Base-by-base conservation (phyloP, 2,329 filamentous ascomycete species). In the Dactylellina haptotyla region DNA sequence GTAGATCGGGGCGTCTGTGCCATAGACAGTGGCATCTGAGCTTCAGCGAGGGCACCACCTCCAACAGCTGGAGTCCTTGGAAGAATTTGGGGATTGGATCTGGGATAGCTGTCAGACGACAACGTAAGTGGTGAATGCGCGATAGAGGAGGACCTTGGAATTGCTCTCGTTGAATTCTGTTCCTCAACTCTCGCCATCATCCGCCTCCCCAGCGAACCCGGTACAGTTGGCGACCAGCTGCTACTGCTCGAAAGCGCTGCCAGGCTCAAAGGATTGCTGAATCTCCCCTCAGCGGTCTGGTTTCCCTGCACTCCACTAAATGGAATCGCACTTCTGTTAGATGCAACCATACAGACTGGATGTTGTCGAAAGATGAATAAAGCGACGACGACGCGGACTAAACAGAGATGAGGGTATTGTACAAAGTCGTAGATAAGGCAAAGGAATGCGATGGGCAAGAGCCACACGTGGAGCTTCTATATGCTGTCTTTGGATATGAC, bases 1-100 rank as follows among this genome's bases (percentile, higher is more conserved):
- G 61, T 74, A 41, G 69, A 74, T 63, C 61, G 58, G 9, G 69
- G 54, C 30, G 69, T 67, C 53, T 64, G 67, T 43, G 67, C 67
- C 67, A 72, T 72, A 72, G 67, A 72, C 67, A 72, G 39, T 59
- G 67, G 67, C 67, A 72, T 72, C 59, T 72, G 67, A 61, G 67
- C 67, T 65, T 65, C 67, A 53, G 51, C 48, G 32, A 72, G 46
- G 23, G 43, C 39, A 57, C 50, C 53, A 23, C 58, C n/a, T n/a
- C n/a, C 51, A 53, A 71, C 67, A 16, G 59, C 56, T 32, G 67
- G 41, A 46, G 67, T 46, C 53, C 67, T 72, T 72, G 67, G 67
- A 51, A 72, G 54, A 14, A 72, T 51, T 23, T 72, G 67, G 14
- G 67, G 51, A 10, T 50, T 72, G 8, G 66, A 54, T 56, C 67